These are phyloP conservation scores for Picochlorum sp. DNA, from an alignment of 139 green algal species.

Conservation along the genomic window DNA sequence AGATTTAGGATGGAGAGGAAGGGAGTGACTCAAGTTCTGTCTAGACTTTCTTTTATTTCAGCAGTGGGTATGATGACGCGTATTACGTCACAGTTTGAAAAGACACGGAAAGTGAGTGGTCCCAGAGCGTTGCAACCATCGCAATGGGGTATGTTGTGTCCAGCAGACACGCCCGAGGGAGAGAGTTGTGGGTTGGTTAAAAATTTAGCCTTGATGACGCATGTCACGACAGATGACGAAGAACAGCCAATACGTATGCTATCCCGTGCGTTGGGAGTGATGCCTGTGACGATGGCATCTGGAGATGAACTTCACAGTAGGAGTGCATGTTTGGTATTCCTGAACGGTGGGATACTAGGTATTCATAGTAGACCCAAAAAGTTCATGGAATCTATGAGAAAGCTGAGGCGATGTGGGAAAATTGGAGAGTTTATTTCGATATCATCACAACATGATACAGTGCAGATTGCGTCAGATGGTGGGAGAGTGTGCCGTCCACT, in stretches of 20 bases:
- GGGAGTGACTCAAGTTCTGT: slow-evolving; percentile 95
- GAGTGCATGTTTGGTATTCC: slow-evolving; percentile 68
- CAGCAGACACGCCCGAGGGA: slow-evolving; percentile 94
- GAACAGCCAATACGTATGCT: slow-evolving; percentile 51
- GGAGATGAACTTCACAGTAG: slow-evolving; percentile 64
- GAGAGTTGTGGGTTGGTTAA: slow-evolving; percentile 92
- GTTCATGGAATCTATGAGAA: slow-evolving; percentile 50
- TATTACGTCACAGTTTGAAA: slow-evolving; percentile 98
- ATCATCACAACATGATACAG: slow-evolving; percentile 46
- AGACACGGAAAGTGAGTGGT: slow-evolving; percentile 92
- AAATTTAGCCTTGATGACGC: slow-evolving; percentile 98
- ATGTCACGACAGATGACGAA: slow-evolving; percentile 91
- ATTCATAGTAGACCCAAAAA: slow-evolving; percentile 45
- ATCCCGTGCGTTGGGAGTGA: slow-evolving; percentile 61
- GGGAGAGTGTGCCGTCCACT: slow-evolving; percentile 93
- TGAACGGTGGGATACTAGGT: slow-evolving; percentile 92
- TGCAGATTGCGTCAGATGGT: slow-evolving; percentile 76
- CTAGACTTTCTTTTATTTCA: slow-evolving; percentile 89
- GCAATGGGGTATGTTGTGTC: slow-evolving; percentile 99
- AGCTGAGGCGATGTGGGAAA: slow-evolving; percentile 57
- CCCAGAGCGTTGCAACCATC: slow-evolving; percentile 82
- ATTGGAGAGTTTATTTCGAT: slow-evolving; percentile 85
- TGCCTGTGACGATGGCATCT: slow-evolving; percentile 53
- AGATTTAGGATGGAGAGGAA: slow-evolving; percentile 97
- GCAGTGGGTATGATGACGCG: slow-evolving; percentile 97